Conservation (phyloP, 345 rosid genomes). For the Iberis pinnata region DNA sequence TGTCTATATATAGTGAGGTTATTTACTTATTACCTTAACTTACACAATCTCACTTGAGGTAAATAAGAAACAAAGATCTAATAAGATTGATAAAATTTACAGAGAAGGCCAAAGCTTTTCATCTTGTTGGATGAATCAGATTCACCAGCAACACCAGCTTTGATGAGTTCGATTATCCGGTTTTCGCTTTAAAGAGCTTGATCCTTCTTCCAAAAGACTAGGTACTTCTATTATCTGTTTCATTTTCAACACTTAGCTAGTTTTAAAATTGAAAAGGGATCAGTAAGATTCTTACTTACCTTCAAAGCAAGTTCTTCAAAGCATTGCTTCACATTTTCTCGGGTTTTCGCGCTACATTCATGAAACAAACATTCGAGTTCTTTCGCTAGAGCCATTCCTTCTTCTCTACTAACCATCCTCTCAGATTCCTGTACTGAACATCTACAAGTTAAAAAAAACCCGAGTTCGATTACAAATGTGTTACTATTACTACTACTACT, state of each 20-base stretch:
- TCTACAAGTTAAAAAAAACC: background rate
- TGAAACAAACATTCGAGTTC: conserved; percentile 63
- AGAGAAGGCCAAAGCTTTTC: conserved; percentile 17
- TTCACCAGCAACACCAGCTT: conserved; percentile 40
- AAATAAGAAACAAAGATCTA: conserved; percentile 14
- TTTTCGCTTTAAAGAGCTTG: conserved; percentile 49
- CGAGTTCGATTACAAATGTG: background rate
- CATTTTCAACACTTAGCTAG: background rate
- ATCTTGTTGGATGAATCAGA: no score
- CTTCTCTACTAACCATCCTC: conserved; percentile 75
- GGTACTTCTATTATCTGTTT: conserved; percentile 72
- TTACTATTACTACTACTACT: conserved; percentile 30
- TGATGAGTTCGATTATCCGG: conserved; percentile 29
- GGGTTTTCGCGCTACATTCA: conserved; percentile 78
- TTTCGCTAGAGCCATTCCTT: conserved; percentile 72
- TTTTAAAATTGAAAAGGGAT: background rate
- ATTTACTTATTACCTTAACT: conserved; percentile 14
- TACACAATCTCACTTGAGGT: conserved; percentile 17
- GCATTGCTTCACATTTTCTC: conserved; percentile 61
- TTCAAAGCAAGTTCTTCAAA: conserved; percentile 61
- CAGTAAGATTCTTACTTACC: conserved; percentile 35
- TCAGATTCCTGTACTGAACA: conserved; percentile 53
- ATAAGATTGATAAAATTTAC: conserved; percentile 21
- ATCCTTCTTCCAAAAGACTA: conserved; percentile 68
- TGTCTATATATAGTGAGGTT: conserved; percentile 5